phyloP scores from a whole-genome alignment of 192 early-diverging fungal species.

The Lobosporangium transversale region DNA sequence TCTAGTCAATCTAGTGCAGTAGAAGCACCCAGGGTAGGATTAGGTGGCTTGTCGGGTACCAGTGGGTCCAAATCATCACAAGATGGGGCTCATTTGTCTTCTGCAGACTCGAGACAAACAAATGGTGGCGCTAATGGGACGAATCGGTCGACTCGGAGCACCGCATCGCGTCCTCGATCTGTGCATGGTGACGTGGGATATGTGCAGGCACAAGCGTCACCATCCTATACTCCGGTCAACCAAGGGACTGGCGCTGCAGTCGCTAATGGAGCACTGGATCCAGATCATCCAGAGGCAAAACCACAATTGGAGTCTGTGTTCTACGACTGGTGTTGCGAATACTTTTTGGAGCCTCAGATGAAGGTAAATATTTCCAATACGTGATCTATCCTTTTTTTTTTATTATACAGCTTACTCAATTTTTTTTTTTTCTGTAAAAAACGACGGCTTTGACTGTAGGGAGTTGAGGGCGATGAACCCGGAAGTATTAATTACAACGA shows the following conservation, averaged over 20 bases:
- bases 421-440: too few species aligned
- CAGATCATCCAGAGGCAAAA: slow-evolving; percentile 52
- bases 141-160: slow-evolving; percentile 7
- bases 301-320: slow-evolving; percentile 70
- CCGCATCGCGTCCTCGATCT: slow-evolving; percentile 30
- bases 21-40: neutral
- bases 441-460: slow-evolving; percentile 30
- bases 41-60: neutral
- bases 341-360: slow-evolving; percentile 91
- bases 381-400: too few species aligned
- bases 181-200: slow-evolving; percentile 42
- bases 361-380: slow-evolving; percentile 53
- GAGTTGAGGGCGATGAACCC: slow-evolving; percentile 81
- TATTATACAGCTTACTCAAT: neutral
- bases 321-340: slow-evolving; percentile 88
- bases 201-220: slow-evolving; percentile 18
- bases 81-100: neutral
- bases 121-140: slow-evolving; percentile 22
- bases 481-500: slow-evolving; percentile 82
- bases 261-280: slow-evolving; percentile 15
- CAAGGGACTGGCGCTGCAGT: slow-evolving; percentile 8
- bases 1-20: neutral
- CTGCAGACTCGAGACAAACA: slow-evolving; percentile 4
- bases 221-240: slow-evolving; percentile 11
- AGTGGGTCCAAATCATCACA: neutral